A percentile compares a stretch with the other conserved stretches of the same genome.
Conservation (phyloP, 2,329 filamentous ascomycete genomes). For the Aspergillus ibericus region DNA sequence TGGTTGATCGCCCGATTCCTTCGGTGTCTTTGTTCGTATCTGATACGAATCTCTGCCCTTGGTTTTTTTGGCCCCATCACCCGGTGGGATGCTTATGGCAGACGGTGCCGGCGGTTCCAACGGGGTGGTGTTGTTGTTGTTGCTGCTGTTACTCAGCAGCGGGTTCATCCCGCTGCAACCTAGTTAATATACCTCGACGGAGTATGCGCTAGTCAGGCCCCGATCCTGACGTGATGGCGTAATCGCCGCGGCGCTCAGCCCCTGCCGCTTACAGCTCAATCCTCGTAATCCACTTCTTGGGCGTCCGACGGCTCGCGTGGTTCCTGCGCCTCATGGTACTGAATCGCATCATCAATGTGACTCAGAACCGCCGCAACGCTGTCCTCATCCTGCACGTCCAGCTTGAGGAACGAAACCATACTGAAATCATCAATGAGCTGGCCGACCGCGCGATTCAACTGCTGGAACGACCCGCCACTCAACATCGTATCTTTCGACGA, state of each 20-base stretch:
- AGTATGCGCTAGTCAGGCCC: not conserved
- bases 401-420: slow-evolving; percentile 92
- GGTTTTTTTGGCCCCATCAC: not conserved
- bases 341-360: slow-evolving; percentile 92
- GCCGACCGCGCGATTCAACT: slow-evolving; percentile 83
- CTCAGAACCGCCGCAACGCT: slow-evolving; percentile 82
- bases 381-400: slow-evolving; percentile 88
- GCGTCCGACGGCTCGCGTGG: slow-evolving; percentile 76
- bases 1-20: not conserved
- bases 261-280: slow-evolving; percentile 25
- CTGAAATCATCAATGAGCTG: slow-evolving; percentile 94
- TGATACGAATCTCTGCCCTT: not conserved
- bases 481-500: slow-evolving; percentile 69
- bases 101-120: not conserved
- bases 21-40: not conserved
- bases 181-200: not conserved
- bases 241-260: not conserved
- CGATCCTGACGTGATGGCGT: not conserved
- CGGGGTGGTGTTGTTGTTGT: not conserved
- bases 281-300: slow-evolving; percentile 54
- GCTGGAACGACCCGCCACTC: slow-evolving; percentile 77
- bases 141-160: not conserved
- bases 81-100: not conserved
- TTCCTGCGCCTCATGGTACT: slow-evolving; percentile 91
- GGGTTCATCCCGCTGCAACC: not conserved